A percentile compares a stretch with the other conserved stretches of the same genome.
Conservation (phyloP, 2,329 filamentous ascomycete genomes). For the Fusarium armeniacum region DNA sequence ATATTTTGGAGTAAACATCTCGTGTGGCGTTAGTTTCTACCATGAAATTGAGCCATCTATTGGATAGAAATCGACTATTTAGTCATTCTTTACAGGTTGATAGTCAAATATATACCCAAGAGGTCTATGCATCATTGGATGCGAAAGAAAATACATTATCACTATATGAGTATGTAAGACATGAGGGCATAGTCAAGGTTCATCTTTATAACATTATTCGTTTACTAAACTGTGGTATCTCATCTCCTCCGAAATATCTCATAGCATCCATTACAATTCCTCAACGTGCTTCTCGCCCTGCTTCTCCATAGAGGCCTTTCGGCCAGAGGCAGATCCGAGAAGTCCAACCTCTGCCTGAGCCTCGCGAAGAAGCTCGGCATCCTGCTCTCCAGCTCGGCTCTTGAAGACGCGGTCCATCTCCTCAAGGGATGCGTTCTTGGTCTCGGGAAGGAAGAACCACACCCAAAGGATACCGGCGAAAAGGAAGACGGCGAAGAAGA, state of each 20-base stretch:
- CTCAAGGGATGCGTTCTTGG: slow-evolving; percentile 68
- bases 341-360: slow-evolving; percentile 46
- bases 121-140: neutral
- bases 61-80: neutral
- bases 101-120: too few relatives aligned
- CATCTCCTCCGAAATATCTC: neutral
- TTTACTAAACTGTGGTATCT: neutral
- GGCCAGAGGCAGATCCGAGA: neutral
- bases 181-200: neutral
- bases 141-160: neutral
- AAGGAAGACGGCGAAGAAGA: slow-evolving; percentile 69
- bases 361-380: slow-evolving; percentile 41
- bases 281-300: slow-evolving; percentile 27
- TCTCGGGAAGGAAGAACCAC: slow-evolving; percentile 67
- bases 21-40: neutral
- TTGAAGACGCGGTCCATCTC: slow-evolving; percentile 68
- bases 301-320: slow-evolving; percentile 20
- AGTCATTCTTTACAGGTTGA: neutral
- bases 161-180: neutral
- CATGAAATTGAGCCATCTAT: neutral
- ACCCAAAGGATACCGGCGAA: slow-evolving; percentile 63
- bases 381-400: slow-evolving; percentile 53
- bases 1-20: neutral
- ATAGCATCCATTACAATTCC: slow-evolving; percentile 1
- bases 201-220: slow-evolving; percentile 2